Evolutionary conservation across 1,284 basidiomycete genomes (phyloP).

Genomic region (Ustilago loliicola): DNA sequence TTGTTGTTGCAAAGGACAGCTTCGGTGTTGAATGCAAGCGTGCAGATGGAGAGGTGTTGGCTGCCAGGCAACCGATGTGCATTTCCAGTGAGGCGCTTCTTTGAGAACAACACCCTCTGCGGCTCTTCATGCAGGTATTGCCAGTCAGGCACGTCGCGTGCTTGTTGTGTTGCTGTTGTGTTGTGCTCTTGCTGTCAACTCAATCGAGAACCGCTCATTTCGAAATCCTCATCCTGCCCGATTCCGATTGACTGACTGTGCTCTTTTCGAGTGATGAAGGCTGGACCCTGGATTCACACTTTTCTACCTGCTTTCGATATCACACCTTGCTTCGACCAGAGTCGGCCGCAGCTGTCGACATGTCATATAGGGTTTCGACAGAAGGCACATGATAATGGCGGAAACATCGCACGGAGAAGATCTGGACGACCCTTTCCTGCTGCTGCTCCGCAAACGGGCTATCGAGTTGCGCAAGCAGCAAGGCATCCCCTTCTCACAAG

Average conservation of each 20-base stretch:
- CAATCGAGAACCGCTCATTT: neutral
- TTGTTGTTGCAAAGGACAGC: conserved; percentile 6
- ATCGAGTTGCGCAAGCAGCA: conserved; percentile 23
- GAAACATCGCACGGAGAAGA: neutral
- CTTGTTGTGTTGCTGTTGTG: neutral
- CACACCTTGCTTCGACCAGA: too few species aligned
- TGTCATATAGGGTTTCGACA: neutral
- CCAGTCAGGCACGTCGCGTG: conserved; percentile 22
- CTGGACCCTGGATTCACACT: conserved; percentile 1
- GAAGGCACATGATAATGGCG: neutral
- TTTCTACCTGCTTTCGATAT: neutral
- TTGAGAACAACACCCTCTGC: conserved; percentile 15
- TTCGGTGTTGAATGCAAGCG: conserved; percentile 37
- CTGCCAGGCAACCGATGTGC: neutral
- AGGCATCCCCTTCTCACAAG: conserved; percentile 23
- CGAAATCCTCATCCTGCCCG: neutral
- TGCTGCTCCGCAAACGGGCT: conserved; percentile 35
- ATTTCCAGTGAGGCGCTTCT: neutral
- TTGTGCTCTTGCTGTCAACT: neutral
- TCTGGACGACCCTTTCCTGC: conserved; percentile 37
- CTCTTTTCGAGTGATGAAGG: neutral
- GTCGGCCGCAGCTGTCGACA: neutral
- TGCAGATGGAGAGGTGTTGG: conserved; percentile 19
- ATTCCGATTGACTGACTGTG: neutral
- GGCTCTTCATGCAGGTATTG: neutral